Evolutionary conservation across 2,329 filamentous ascomycete genomes (phyloP).

Genomic region (Ophiostoma sp.): DNA sequence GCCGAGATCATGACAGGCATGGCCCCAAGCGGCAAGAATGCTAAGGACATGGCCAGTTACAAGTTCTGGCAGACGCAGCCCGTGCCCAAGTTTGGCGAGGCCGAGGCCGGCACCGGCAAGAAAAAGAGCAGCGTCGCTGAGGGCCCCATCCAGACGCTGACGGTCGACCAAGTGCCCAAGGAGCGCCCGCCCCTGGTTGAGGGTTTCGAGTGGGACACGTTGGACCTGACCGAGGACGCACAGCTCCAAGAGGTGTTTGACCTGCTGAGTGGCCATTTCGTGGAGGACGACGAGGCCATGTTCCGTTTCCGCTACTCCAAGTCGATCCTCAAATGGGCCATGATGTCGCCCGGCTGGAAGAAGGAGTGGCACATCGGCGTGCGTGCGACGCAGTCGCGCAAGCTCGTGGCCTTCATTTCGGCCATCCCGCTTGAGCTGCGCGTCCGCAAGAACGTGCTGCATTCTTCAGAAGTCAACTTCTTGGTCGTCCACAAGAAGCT

Average conservation of each 20-base stretch:
- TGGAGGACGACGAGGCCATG: slow-evolving; percentile 95
- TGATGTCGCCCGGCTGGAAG: slow-evolving; percentile 92
- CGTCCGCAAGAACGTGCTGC: slow-evolving; percentile 72
- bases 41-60: slow-evolving; percentile 94
- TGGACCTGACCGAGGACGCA: slow-evolving; percentile 76
- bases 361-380: slow-evolving; percentile 95
- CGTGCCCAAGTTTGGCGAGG: slow-evolving; percentile 76
- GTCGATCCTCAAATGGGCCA: slow-evolving; percentile 87
- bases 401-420: slow-evolving; percentile 93
- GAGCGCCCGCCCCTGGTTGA: slow-evolving; percentile 72
- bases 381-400: slow-evolving; percentile 76
- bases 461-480: slow-evolving; percentile 94
- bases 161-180: slow-evolving; percentile 75
- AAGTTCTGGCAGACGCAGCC: slow-evolving; percentile 99
- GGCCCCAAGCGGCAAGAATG: slow-evolving; percentile 79
- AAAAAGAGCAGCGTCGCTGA: slow-evolving; percentile 55
- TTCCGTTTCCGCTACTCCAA: slow-evolving; percentile 96
- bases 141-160: slow-evolving; percentile 80
- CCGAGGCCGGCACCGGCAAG: slow-evolving; percentile 39
- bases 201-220: slow-evolving; percentile 91
- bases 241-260: slow-evolving; percentile 90
- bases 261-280: slow-evolving; percentile 88
- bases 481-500: slow-evolving; percentile 98
- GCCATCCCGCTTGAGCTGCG: slow-evolving; percentile 83
- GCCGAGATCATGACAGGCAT: slow-evolving; percentile 73